phyloP scores from a whole-genome alignment of 2,329 filamentous ascomycete species.

The Rachicladosporium sp. region DNA sequence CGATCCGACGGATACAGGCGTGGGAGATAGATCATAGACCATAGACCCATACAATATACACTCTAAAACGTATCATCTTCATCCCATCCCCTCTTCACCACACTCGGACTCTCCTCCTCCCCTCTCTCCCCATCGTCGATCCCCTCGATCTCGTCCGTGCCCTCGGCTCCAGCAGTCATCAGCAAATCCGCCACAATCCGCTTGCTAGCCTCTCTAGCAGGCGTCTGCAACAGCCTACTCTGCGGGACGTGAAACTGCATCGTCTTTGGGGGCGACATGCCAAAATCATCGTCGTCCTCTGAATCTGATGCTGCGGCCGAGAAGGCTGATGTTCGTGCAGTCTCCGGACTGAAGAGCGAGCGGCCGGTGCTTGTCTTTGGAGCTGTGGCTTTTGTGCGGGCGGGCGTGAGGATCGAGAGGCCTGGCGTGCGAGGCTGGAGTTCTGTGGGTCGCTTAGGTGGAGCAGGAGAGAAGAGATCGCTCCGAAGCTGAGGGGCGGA shows the following conservation, averaged over 20 bases:
- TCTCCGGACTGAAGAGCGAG: conserved; percentile 19
- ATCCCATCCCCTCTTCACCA: conserved; percentile 31
- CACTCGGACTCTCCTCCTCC: conserved; percentile 35
- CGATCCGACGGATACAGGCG: too few species aligned
- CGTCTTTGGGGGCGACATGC: conserved; percentile 75
- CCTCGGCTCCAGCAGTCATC: conserved; percentile 55
- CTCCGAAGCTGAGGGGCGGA: conserved; percentile 71
- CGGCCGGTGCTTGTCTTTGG: conserved; percentile 21
- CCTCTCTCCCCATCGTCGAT: conserved; percentile 26
- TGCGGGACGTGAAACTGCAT: conserved; percentile 75
- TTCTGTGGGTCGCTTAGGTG: conserved; percentile 6
- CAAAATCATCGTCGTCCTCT: conserved; percentile 43
- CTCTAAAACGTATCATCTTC: conserved; percentile 36
- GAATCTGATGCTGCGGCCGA: conserved; percentile 6
- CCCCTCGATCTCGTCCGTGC: conserved; percentile 35
- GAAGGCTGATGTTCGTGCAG: conserved; percentile 7
- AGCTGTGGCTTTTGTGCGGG: conserved; percentile 8
- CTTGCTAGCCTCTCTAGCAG: conserved; percentile 68
- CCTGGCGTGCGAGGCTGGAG: conserved; percentile 59
- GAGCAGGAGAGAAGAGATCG: conserved; percentile 54
- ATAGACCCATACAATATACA: neutral
- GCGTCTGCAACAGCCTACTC: conserved; percentile 66
- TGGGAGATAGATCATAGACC: too few species aligned
- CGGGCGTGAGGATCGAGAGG: conserved; percentile 68
- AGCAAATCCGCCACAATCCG: conserved; percentile 72